Conservation (phyloP, 495 filamentous ascomycete species). For the Bombardia bombarda region DNA sequence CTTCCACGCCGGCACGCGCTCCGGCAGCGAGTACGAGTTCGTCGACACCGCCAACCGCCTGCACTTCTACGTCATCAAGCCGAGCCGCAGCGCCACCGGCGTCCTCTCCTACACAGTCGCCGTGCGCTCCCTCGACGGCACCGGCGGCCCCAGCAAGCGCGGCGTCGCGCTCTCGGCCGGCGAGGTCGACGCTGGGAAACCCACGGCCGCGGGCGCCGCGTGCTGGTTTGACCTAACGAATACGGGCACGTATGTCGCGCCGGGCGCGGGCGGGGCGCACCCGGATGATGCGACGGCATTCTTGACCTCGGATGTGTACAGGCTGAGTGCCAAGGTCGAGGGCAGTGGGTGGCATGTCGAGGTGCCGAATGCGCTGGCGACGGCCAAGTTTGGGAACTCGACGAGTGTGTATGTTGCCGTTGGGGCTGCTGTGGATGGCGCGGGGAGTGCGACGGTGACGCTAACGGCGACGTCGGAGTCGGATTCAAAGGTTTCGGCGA, state of each 20-base stretch:
- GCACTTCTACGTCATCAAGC: background rate
- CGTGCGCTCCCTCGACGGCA: background rate
- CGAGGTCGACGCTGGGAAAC: background rate
- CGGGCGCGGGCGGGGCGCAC: background rate
- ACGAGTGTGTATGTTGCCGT: background rate
- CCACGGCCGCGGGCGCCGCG: background rate
- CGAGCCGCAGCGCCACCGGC: background rate
- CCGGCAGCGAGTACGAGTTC: constrained; percentile 1
- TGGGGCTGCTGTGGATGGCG: background rate
- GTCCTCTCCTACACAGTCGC: background rate
- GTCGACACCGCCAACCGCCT: background rate
- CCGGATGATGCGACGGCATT: background rate
- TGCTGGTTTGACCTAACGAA: background rate
- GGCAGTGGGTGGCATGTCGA: background rate
- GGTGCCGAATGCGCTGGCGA: background rate
- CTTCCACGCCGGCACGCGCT: background rate
- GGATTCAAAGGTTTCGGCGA: background rate
- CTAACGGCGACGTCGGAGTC: background rate
- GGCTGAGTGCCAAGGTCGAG: background rate
- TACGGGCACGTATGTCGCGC: background rate
- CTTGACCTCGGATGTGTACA: background rate
- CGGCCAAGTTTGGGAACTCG: background rate
- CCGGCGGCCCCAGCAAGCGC: background rate
- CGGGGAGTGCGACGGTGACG: background rate
- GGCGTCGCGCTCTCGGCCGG: background rate